These are phyloP conservation scores for Pharnaceum exiguum DNA, from an alignment of 148 eudicot species.

Conservation along the genomic window DNA sequence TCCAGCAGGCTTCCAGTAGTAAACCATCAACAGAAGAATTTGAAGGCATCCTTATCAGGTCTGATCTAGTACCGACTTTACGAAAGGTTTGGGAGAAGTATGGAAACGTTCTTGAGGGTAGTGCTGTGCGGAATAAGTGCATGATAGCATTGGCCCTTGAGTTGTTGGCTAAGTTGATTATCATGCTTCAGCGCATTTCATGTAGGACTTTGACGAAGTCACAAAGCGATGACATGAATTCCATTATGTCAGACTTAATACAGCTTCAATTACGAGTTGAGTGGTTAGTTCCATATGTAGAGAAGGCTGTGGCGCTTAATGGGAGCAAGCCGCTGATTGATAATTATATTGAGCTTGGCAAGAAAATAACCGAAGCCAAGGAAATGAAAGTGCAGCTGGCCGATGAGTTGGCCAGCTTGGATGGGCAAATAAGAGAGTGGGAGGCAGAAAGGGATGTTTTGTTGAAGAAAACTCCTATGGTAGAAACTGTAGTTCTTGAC, in stretches of 20 bases:
- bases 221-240: neutral
- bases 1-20: neutral
- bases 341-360: neutral
- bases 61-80: neutral
- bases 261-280: slow-evolving; percentile 4
- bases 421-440: neutral
- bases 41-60: neutral
- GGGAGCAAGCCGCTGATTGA: neutral
- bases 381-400: neutral
- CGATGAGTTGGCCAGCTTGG: neutral
- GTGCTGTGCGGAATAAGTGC: neutral
- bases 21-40: neutral
- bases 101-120: neutral
- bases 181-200: neutral
- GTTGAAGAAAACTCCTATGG: neutral
- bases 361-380: neutral
- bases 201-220: neutral
- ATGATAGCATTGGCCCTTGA: neutral
- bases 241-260: neutral
- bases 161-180: neutral
- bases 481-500: slow-evolving; percentile 1
- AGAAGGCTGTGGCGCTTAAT: slow-evolving; percentile 6
- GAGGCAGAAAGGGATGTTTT: neutral
- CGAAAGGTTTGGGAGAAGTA: slow-evolving; percentile 8
- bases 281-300: slow-evolving; percentile 4